Conservation (phyloP, 2,329 filamentous ascomycete species). For the Fusarium piperis region DNA sequence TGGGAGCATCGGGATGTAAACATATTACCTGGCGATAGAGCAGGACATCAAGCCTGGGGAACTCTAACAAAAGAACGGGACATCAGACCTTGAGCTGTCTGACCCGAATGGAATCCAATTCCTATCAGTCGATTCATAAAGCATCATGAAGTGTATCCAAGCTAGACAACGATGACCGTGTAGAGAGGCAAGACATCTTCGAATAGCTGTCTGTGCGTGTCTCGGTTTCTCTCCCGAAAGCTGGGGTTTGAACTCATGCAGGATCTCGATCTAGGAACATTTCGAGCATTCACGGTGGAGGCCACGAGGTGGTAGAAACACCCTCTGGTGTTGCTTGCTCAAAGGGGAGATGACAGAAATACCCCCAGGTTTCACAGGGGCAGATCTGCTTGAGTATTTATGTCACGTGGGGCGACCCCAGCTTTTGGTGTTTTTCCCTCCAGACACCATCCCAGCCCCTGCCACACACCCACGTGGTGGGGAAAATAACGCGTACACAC, state of each 20-base stretch:
- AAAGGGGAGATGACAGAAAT: conserved; percentile 8
- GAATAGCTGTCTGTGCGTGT: not conserved
- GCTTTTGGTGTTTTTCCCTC: conserved; percentile 6
- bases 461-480: conserved; percentile 8
- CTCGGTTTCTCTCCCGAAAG: conserved; percentile 6
- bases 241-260: not conserved
- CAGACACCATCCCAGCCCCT: not conserved
- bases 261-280: not conserved
- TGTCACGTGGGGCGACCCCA: conserved; percentile 5
- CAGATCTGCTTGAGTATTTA: not conserved
- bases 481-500: no score
- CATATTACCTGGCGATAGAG: not conserved
- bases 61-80: not conserved
- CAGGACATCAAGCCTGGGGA: not conserved
- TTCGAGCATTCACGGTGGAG: not conserved
- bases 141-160: not conserved
- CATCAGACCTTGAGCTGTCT: not conserved
- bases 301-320: not conserved
- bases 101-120: not conserved
- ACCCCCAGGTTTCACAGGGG: rapidly evolving
- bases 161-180: not conserved
- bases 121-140: not conserved
- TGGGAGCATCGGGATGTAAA: not conserved
- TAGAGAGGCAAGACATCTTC: not conserved
- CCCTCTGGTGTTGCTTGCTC: not conserved